Base-by-base conservation (phyloP, 192 early-diverging fungal species). In the Backusella circina region DNA sequence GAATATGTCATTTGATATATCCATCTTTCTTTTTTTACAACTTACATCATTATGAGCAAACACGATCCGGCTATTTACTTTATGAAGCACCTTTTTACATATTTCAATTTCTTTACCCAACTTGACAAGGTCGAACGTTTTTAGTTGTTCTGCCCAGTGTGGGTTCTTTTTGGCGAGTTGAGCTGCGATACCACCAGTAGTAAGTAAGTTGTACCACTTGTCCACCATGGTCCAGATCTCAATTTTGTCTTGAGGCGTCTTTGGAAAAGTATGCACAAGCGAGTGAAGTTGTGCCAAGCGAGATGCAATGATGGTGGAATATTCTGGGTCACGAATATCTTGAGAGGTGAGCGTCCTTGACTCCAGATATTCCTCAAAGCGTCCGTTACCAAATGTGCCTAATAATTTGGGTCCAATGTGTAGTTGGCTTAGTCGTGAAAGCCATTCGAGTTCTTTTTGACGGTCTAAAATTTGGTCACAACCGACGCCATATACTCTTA, bases 11-110 rank as follows among this genome's bases (percentile, higher is more conserved):
- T 41, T 47, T 38, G 9, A 72, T 21, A 21, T 18, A 2, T 18
- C 35, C 10, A 44, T n/a, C 26, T 65, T 39, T n/a, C n/a, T n/a
- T n/a, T n/a, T n/a, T n/a, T n/a, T n/a, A n/a, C n/a, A n/a, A 80
- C 82, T 87, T 86, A 89, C 87, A 78, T 97, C 95, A 71, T 93
- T 95, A 80, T 97, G 95, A 9, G 90, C 89, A 85, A 97, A 95
- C 13, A 95, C 94, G 2, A 94, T 69, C 0, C 93, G 93, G 8
- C 84, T 86, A 23, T 86, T 67, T 15, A 88, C 67, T 1, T 39
- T 64, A 5, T 51, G 13, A 2, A 91, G 57, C 2, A 76, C 68
- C 8, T 68, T 28, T 65, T 89, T 86, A 0, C 86, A 72, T 31
- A 79, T 73, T 0, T 86, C 85, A 6, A 93, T 84, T 21, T 86